Evolutionary conservation across 768 basidiomycete genomes (phyloP).

Genomic region (Suillus americanus): DNA sequence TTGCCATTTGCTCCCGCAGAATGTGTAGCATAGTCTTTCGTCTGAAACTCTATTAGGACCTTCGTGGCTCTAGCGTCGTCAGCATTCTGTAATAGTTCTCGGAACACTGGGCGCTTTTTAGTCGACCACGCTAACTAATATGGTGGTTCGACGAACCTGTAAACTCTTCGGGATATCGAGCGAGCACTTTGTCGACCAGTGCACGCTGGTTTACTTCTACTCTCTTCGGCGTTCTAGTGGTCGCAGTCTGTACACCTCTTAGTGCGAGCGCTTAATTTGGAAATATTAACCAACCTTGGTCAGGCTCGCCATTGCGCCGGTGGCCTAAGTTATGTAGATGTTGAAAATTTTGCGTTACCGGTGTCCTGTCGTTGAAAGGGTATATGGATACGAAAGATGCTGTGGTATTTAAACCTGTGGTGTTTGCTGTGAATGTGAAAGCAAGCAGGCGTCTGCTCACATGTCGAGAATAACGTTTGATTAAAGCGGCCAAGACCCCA

Average conservation of each 20-base stretch:
- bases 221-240: not conserved
- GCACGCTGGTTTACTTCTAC: constrained; percentile 18
- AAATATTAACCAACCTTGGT: not conserved
- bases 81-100: constrained; percentile 59
- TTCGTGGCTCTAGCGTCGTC: constrained; percentile 44
- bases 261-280: not conserved
- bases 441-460: not conserved
- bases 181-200: constrained; percentile 17
- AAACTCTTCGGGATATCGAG: constrained; percentile 18
- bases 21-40: constrained; percentile 14
- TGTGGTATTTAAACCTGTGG: not conserved
- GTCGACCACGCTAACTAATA: not conserved
- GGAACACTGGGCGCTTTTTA: constrained; percentile 36
- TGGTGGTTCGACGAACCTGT: constrained; percentile 10
- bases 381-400: not conserved
- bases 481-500: too few relatives aligned
- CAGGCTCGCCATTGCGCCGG: not conserved
- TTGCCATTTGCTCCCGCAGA: constrained; percentile 2
- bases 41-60: constrained; percentile 39
- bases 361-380: not conserved
- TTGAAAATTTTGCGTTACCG: not conserved
- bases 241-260: not conserved
- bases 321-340: not conserved
- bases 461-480: not conserved
- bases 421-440: not conserved